Base-by-base conservation (phyloP, 495 filamentous ascomycete species). In the Rostrohypoxylon terebratum region DNA sequence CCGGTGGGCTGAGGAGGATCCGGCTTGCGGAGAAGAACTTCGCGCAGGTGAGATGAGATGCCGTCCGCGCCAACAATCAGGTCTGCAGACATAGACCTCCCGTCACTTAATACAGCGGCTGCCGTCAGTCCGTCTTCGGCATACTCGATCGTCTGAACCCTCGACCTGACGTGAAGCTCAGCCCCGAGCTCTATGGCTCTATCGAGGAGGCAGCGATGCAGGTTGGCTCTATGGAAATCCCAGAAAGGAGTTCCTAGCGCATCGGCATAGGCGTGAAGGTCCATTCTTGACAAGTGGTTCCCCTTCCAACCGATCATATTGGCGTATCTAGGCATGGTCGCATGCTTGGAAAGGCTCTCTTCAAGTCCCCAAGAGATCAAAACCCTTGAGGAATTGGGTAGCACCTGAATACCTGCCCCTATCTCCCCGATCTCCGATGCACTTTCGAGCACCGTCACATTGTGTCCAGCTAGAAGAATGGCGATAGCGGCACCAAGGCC, bases 401-500 rank as follows among this genome's bases (percentile, higher is more conserved):
- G 83, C 48, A 89, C 83, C 62, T 90, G 88, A 65, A 90, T 89
- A 14, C 88, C 88, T 4, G 87, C 88, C 2, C 88, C 88, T 71
- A 86, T 81, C 73, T 91, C 88, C 31, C 83, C 85, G n/a, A 91
- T 82, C 31, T 86, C 83, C 50, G 81, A 77, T n/a, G 89, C 88
- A 57, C 85, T 81, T 75, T 93, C 91, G 54, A 93, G 82, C 11
- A 93, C 82, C 1, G 78, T 74, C 16, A 92, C 89, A 10, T 76
- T 68, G 78, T 93, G 91, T 14, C 90, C 90, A 7, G 86, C 81
- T 13, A 88, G 82, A 5, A 84, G 81, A 68, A 84, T 80, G 10
- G 87, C 81, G 69, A 93, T 90, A 4, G 90, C 90, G 0, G 89
- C 85, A 14, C 85, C 86, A 18, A 93, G 83, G 4, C 91, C 91